Conservation (phyloP, 805 yeast genomes). For the Torulaspora microellipsoides region DNA sequence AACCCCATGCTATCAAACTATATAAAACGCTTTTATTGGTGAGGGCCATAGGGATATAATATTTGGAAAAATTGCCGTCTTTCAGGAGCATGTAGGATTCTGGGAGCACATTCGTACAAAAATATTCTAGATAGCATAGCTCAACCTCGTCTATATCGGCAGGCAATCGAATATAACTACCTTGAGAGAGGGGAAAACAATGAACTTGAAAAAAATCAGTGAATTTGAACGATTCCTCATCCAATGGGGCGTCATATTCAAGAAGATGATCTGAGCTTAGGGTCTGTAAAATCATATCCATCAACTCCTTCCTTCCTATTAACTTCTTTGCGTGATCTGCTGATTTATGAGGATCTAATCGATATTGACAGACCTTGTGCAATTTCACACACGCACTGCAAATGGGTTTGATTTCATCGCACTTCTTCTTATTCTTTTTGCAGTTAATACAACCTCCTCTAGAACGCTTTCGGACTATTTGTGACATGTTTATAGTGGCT, state of each 20-base stretch:
- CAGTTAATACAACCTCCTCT: not conserved
- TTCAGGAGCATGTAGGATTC: not conserved
- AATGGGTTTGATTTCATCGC: not conserved
- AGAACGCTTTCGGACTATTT: not conserved
- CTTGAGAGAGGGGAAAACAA: not conserved
- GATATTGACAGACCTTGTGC: not conserved
- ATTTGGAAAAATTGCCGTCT: not conserved
- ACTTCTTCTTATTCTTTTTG: constrained; percentile 1
- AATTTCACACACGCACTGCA: not conserved
- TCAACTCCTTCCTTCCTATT: not conserved
- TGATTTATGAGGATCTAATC: not conserved
- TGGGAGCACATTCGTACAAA: not conserved
- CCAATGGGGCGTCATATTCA: not conserved
- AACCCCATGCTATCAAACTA: constrained; percentile 2
- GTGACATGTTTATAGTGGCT: not conserved
- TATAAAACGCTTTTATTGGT: not conserved
- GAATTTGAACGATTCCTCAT: not conserved
- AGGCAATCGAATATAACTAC: not conserved
- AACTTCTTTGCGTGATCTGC: not conserved
- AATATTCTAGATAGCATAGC: not conserved
- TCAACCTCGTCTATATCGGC: not conserved
- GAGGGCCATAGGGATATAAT: not conserved
- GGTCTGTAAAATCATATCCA: not conserved
- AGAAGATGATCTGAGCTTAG: not conserved
- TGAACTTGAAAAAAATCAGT: not conserved